Conservation (phyloP, 352 stramenopile genomes). For the Pythium aristosporum region DNA sequence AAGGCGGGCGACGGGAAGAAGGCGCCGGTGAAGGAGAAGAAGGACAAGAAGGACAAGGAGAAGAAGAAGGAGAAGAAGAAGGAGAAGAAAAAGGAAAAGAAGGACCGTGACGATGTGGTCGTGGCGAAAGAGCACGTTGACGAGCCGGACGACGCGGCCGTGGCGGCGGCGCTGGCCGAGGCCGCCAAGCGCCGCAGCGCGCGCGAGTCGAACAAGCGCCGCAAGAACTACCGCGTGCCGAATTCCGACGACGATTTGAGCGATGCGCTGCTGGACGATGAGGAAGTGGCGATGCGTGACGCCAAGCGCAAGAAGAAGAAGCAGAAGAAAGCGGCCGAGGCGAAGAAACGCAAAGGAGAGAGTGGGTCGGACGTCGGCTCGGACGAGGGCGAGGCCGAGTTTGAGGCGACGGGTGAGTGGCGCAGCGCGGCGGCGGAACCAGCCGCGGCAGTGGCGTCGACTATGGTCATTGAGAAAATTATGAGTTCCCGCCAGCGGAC, state of each 20-base stretch:
- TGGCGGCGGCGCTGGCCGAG: conserved; percentile 24
- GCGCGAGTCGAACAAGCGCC: conserved; percentile 63
- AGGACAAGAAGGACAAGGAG: conserved; percentile 8
- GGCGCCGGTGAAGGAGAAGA: conserved; percentile 23
- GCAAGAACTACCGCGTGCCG: conserved; percentile 77
- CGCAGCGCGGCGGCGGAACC: not conserved
- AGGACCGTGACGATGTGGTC: not conserved
- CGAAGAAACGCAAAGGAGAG: conserved; percentile 15
- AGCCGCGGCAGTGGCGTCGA: conserved; percentile 20
- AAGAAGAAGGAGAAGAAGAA: conserved; percentile 13
- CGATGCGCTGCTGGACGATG: conserved; percentile 40
- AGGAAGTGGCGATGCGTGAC: conserved; percentile 13
- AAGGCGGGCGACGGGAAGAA: conserved; percentile 18
- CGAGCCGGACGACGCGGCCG: conserved; percentile 3
- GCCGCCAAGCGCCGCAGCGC: conserved; percentile 49
- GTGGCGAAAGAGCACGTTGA: not conserved
- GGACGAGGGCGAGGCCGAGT: conserved; percentile 27
- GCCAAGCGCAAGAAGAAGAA: conserved; percentile 26
- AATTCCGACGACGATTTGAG: conserved; percentile 81
- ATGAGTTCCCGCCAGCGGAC: conserved; percentile 71
- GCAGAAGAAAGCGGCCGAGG: conserved; percentile 20
- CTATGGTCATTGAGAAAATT: conserved; percentile 89
- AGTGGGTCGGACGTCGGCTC: conserved; percentile 8
- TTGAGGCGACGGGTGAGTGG: conserved; percentile 2
- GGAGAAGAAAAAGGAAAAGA: conserved; percentile 2